Evolutionary conservation across 768 basidiomycete genomes (phyloP).

Genomic region (Russula griseocarnosa): DNA sequence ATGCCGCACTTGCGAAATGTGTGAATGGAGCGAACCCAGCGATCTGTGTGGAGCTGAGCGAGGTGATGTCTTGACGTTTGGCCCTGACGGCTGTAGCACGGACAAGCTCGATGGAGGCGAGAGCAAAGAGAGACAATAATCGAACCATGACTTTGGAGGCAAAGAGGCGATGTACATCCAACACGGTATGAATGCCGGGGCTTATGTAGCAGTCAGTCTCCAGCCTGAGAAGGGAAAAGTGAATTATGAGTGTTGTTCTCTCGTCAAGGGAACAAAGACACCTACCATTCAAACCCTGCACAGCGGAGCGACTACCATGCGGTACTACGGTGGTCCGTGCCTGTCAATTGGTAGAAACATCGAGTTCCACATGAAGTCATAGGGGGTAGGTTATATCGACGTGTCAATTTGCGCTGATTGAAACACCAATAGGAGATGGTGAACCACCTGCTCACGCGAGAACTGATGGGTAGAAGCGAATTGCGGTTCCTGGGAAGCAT

Average conservation of each 20-base stretch:
- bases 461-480: background rate
- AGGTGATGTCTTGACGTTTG: slow-evolving; percentile 27
- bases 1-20: slow-evolving; percentile 35
- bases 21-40: slow-evolving; percentile 33
- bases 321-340: too few relatives aligned
- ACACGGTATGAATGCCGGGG: background rate
- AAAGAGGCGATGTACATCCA: background rate
- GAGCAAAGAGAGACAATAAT: background rate
- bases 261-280: background rate
- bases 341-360: background rate
- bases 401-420: background rate
- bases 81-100: background rate
- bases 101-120: slow-evolving; percentile 4
- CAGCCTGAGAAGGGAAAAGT: background rate
- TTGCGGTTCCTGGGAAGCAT: too few relatives aligned
- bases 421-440: background rate
- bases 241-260: too few relatives aligned
- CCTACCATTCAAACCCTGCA: too few relatives aligned
- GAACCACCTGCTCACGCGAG: background rate
- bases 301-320: background rate
- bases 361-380: background rate
- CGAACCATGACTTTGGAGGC: background rate
- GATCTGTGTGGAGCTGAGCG: slow-evolving; percentile 32
- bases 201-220: background rate
- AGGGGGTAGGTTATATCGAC: background rate